These are phyloP conservation scores for Bryoglossum gracile DNA, from an alignment of 495 filamentous ascomycete species.

Conservation along the genomic window DNA sequence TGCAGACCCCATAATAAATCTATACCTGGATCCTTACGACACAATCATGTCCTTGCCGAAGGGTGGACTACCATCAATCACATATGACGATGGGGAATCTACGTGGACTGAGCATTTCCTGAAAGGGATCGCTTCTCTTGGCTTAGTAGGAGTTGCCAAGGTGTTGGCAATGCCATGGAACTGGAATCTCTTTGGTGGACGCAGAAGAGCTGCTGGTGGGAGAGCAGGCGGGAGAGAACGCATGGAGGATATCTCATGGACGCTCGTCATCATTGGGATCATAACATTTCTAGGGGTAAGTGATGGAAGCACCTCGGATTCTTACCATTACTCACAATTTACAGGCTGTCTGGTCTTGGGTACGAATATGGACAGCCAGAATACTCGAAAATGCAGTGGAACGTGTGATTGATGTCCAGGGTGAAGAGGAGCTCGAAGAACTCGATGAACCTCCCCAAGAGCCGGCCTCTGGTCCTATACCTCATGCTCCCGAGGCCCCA, in stretches of 20 bases:
- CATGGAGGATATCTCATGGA: conserved; percentile 64
- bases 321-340: conserved; percentile 24
- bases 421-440: conserved; percentile 64
- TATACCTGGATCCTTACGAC: conserved; percentile 71
- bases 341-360: conserved; percentile 73
- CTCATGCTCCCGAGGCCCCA: not conserved
- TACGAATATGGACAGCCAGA: conserved; percentile 60
- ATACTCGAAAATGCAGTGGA: conserved; percentile 70
- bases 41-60: conserved; percentile 30
- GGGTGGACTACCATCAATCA: conserved; percentile 27
- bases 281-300: conserved; percentile 76
- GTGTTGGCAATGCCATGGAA: conserved; percentile 69
- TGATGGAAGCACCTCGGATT: conserved; percentile 7
- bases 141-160: conserved; percentile 79
- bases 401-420: conserved; percentile 72
- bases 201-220: conserved; percentile 51
- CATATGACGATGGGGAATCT: conserved; percentile 32
- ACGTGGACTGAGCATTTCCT: conserved; percentile 77
- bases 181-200: conserved; percentile 59
- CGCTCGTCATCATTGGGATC: conserved; percentile 72
- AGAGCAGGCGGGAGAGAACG: conserved; percentile 71
- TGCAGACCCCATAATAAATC: conserved; percentile 85
- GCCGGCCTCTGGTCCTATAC: not conserved
- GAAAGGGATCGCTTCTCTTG: conserved; percentile 79
- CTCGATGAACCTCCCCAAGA: conserved; percentile 36